Evolutionary conservation across 805 yeast species (phyloP).

Genomic region (Isabelozyma gotoi): DNA sequence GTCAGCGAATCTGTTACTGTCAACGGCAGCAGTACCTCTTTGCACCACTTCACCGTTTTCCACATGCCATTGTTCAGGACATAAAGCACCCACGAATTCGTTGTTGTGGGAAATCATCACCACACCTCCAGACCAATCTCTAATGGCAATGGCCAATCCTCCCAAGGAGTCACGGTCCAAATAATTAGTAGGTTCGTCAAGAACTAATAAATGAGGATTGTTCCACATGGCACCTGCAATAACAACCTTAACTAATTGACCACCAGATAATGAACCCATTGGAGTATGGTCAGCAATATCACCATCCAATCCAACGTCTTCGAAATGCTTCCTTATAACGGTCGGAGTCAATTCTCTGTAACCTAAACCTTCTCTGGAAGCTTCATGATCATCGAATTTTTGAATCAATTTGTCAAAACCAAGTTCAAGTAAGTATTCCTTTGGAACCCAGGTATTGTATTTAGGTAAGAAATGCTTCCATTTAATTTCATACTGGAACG

Average conservation of each 20-base stretch:
- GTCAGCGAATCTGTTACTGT: slow-evolving; percentile 80
- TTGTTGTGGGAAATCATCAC: slow-evolving; percentile 97
- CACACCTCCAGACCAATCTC: slow-evolving; percentile 98
- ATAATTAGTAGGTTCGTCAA: slow-evolving; percentile 98
- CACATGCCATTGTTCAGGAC: slow-evolving; percentile 98
- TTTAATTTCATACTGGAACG: slow-evolving; percentile 95
- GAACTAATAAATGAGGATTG: slow-evolving; percentile 92
- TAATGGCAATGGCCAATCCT: slow-evolving; percentile 94
- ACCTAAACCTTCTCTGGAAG: slow-evolving; percentile 49
- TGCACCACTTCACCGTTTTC: slow-evolving; percentile 88
- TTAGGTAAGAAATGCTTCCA: slow-evolving; percentile 88
- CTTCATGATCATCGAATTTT: slow-evolving; percentile 48
- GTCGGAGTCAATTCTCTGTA: slow-evolving; percentile 67
- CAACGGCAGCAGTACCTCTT: slow-evolving; percentile 76
- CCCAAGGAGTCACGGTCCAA: slow-evolving; percentile 97
- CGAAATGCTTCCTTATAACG: slow-evolving; percentile 94
- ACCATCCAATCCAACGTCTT: slow-evolving; percentile 95
- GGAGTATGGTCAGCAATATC: slow-evolving; percentile 99
- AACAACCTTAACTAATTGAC: slow-evolving; percentile 96
- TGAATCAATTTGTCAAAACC: slow-evolving; percentile 45
- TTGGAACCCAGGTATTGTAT: slow-evolving; percentile 90
- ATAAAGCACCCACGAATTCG: slow-evolving; percentile 94
- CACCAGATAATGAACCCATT: slow-evolving; percentile 94
- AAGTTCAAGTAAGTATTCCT: slow-evolving; percentile 74
- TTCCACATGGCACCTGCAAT: slow-evolving; percentile 99